A percentile compares a stretch with the other conserved stretches of the same genome.
Evolutionary conservation across 2,329 filamentous ascomycete genomes (phyloP).

Genomic region (Sphaerulina populicola): DNA sequence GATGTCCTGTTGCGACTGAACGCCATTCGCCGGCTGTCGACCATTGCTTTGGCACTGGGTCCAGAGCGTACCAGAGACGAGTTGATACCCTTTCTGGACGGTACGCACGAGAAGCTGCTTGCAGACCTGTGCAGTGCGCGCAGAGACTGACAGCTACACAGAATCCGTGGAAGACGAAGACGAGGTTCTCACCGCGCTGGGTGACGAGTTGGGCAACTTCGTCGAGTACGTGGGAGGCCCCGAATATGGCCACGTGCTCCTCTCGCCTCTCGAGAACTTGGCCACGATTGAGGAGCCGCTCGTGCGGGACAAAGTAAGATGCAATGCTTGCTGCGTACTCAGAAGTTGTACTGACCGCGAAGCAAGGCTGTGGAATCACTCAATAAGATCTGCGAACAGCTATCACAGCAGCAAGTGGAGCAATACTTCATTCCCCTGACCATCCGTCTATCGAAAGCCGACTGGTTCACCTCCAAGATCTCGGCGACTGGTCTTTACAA

Average conservation of each 20-base stretch:
- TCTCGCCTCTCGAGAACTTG: constrained; percentile 94
- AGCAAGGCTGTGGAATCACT: constrained; percentile 88
- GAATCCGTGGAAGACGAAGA: constrained; percentile 99
- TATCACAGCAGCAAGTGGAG: constrained; percentile 88
- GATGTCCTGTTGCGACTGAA: constrained; percentile 97
- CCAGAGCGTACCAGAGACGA: constrained; percentile 95
- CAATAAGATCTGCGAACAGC: constrained; percentile 95
- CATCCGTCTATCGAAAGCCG: constrained; percentile 92
- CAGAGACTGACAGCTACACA: constrained; percentile 41
- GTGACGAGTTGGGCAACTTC: constrained; percentile 92
- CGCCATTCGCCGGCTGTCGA: constrained; percentile 95
- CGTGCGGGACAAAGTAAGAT: constrained; percentile 82
- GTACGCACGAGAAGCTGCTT: constrained; percentile 48
- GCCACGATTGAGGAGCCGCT: constrained; percentile 97
- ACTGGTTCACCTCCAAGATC: constrained; percentile 99
- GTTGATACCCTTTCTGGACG: constrained; percentile 97
- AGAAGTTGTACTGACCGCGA: constrained; percentile 27
- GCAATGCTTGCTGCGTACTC: constrained; percentile 25
- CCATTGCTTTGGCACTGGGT: constrained; percentile 91
- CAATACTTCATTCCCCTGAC: constrained; percentile 95
- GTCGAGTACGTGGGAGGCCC: constrained; percentile 96
- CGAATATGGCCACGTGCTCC: constrained; percentile 87
- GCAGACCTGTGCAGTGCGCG: not conserved
- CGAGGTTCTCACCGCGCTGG: constrained; percentile 91
- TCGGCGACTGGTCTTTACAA: constrained; percentile 95